These are phyloP conservation scores for Scleromitrula shiraiana DNA, from an alignment of 2,329 filamentous ascomycete species.

Conservation along the genomic window DNA sequence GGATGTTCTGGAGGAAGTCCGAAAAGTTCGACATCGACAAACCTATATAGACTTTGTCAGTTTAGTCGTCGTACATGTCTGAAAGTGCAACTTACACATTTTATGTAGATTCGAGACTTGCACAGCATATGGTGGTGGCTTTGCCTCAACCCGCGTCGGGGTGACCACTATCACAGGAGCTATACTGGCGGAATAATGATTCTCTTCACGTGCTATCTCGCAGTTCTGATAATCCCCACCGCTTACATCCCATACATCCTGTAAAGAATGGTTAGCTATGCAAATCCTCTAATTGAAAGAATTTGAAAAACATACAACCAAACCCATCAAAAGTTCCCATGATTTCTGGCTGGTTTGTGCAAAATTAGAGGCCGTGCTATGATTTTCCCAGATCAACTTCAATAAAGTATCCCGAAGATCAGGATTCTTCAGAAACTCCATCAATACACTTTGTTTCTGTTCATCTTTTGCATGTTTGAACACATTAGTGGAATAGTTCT, in stretches of 20 bases:
- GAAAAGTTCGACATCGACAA: slow-evolving; percentile 17
- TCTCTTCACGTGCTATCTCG: slow-evolving; percentile 2
- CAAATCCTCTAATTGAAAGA: neutral
- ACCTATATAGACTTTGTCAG: slow-evolving; percentile 11
- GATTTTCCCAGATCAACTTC: neutral
- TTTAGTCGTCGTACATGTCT: neutral
- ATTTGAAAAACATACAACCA: neutral
- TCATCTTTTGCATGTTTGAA: neutral
- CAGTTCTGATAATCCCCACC: neutral
- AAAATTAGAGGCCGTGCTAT: neutral
- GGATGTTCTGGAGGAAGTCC: slow-evolving; percentile 18
- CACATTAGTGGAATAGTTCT: neutral
- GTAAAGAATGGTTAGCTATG: neutral
- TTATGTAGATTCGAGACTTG: slow-evolving; percentile 15
- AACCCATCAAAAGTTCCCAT: slow-evolving; percentile 3
- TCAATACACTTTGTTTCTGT: slow-evolving; percentile 1
- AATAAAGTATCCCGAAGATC: neutral
- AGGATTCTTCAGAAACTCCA: neutral
- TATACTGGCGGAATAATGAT: neutral
- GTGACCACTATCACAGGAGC: slow-evolving; percentile 2
- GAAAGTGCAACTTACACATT: slow-evolving; percentile 21
- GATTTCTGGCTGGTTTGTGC: neutral
- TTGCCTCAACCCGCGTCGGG: neutral
- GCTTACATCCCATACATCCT: slow-evolving; percentile 7
- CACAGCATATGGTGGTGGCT: slow-evolving; percentile 5